Conservation (phyloP, 164 flowering plant species). For the Euptelea pleiosperma region DNA sequence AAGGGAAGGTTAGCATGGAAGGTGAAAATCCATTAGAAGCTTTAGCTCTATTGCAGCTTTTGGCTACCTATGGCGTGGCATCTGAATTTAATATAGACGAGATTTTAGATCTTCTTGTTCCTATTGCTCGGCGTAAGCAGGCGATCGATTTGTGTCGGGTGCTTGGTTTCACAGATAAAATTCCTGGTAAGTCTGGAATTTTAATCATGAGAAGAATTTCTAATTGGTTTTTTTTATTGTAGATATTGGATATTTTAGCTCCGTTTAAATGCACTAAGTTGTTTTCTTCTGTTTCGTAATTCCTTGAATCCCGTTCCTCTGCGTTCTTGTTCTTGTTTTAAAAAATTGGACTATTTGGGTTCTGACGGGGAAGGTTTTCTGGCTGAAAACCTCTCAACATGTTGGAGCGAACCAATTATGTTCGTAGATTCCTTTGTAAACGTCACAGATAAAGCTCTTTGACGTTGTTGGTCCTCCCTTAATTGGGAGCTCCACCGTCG, state of each 20-base stretch:
- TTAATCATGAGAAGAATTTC: not conserved
- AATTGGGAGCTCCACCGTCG: too few relatives aligned
- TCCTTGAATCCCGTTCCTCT: too few relatives aligned
- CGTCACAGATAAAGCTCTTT: too few relatives aligned
- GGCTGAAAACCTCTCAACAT: too few relatives aligned
- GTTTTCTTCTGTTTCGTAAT: not conserved
- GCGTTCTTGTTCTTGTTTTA: too few relatives aligned
- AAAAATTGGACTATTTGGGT: too few relatives aligned
- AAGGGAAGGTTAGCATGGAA: slow-evolving; percentile 25
- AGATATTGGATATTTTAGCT: not conserved
- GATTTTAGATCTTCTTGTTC: slow-evolving; percentile 34
- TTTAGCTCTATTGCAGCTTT: slow-evolving; percentile 47
- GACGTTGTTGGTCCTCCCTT: too few relatives aligned
- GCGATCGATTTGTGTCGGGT: slow-evolving; percentile 38
- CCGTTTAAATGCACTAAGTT: not conserved
- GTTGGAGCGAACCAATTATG: too few relatives aligned
- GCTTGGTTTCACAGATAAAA: slow-evolving; percentile 33
- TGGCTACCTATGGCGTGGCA: slow-evolving; percentile 45
- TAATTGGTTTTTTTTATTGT: not conserved
- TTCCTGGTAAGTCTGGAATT: slow-evolving; percentile 38
- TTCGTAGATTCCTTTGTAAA: too few relatives aligned
- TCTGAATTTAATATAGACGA: slow-evolving; percentile 33
- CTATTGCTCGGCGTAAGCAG: slow-evolving; percentile 32
- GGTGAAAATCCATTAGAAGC: slow-evolving; percentile 32
- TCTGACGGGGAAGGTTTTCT: too few relatives aligned